phyloP scores from a whole-genome alignment of 768 basidiomycete species.

The Boletellus emodensis region DNA sequence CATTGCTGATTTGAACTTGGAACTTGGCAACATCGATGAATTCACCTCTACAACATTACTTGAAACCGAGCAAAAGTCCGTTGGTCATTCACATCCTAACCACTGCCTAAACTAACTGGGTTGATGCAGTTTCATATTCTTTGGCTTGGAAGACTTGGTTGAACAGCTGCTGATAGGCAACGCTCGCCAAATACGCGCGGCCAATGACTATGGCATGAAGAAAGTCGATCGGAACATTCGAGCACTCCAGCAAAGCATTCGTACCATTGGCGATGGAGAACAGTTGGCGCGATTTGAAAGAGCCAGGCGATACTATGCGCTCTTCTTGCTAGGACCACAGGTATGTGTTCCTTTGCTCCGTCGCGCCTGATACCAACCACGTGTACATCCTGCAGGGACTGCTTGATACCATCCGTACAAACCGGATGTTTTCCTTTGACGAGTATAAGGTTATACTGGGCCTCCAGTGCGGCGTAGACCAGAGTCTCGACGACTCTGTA shows the following conservation, averaged over 20 bases:
- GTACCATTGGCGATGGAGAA: conserved; percentile 61
- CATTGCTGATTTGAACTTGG: conserved; percentile 78
- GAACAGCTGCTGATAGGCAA: conserved; percentile 77
- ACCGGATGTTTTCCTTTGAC: conserved; percentile 75
- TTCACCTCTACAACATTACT: conserved; percentile 60
- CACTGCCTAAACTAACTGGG: background rate
- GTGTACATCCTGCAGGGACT: conserved; percentile 52
- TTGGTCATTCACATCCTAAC: conserved; percentile 6
- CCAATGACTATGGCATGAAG: conserved; percentile 73
- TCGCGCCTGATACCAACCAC: background rate
- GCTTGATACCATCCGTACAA: conserved; percentile 63
- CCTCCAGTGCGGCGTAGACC: conserved; percentile 83
- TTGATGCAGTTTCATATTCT: conserved; percentile 72
- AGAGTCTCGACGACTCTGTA: conserved; percentile 46
- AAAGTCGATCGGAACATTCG: conserved; percentile 88
- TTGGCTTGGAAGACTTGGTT: conserved; percentile 80
- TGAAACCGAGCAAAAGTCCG: conserved; percentile 63
- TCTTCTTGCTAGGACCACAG: conserved; percentile 72
- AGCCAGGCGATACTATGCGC: conserved; percentile 74
- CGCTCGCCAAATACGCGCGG: conserved; percentile 63
- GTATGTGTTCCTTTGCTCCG: conserved; percentile 38
- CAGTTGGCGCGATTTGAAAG: conserved; percentile 68
- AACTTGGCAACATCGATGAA: conserved; percentile 75
- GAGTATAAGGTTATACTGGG: conserved; percentile 91
- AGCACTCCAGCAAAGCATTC: conserved; percentile 88